Conservation (phyloP, 768 basidiomycete species). For the Boletus huronensis region DNA sequence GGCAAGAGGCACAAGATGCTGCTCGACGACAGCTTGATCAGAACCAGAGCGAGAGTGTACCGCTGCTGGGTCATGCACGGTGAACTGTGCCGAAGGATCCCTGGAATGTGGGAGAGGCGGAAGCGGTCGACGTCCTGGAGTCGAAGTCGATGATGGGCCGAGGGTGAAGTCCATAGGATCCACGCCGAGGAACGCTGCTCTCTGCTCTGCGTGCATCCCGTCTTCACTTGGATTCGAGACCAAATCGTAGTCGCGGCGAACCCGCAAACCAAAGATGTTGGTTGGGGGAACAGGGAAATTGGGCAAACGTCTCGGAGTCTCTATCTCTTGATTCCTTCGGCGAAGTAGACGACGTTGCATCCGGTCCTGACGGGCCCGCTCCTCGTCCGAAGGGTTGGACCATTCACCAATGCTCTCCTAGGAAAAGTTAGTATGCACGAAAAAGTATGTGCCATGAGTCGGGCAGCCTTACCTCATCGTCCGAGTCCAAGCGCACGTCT, state of each 20-base stretch:
- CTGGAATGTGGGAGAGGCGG: conserved; percentile 67
- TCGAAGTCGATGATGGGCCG: conserved; percentile 43
- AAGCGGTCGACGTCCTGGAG: conserved; percentile 46
- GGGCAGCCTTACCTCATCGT: conserved; percentile 57
- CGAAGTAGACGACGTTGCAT: conserved; percentile 60
- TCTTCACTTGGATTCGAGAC: conserved; percentile 89
- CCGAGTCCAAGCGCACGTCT: conserved; percentile 56
- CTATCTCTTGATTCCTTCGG: conserved; percentile 42
- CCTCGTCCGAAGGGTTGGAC: conserved; percentile 91
- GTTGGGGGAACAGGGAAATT: conserved; percentile 78
- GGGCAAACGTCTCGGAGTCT: conserved; percentile 69
- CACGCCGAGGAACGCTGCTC: conserved; percentile 44
- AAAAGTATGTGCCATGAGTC: not conserved
- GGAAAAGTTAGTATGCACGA: conserved; percentile 6
- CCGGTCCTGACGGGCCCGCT: conserved; percentile 68
- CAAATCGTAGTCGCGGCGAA: conserved; percentile 57
- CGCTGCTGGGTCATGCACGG: conserved; percentile 55
- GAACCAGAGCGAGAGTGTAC: conserved; percentile 58
- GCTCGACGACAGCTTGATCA: conserved; percentile 38
- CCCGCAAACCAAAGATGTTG: conserved; percentile 41
- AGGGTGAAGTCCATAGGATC: conserved; percentile 44
- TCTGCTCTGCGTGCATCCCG: conserved; percentile 36
- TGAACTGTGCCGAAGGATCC: conserved; percentile 57
- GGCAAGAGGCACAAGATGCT: conserved; percentile 12
- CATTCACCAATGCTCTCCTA: conserved; percentile 80